A percentile compares a stretch with the other conserved stretches of the same genome.
Conservation (phyloP, 495 filamentous ascomycete genomes). For the Penicillium psychrofluorescens region DNA sequence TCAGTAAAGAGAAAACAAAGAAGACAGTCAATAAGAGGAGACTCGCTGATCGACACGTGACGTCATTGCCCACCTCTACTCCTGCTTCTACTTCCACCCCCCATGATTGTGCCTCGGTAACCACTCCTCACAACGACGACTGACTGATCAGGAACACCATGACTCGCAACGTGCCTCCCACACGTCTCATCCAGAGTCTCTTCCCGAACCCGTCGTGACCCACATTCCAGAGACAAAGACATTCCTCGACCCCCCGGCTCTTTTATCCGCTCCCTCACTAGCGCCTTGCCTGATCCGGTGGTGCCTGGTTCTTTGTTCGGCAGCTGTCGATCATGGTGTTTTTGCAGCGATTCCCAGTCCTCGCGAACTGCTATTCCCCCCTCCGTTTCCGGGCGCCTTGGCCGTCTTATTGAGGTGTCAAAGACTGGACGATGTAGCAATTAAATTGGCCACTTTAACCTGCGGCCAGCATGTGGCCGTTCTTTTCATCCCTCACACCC, state of each 20-base stretch:
- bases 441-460: conserved; percentile 8
- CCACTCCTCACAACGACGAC: too few relatives aligned
- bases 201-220: neutral
- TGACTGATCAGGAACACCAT: too few relatives aligned
- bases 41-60: too few relatives aligned
- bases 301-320: neutral
- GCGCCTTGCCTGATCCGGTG: conserved; percentile 1
- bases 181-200: neutral
- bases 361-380: too few relatives aligned
- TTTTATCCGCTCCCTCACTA: conserved; percentile 2
- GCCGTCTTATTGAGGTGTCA: neutral
- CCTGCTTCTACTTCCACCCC: too few relatives aligned
- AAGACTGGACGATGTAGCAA: neutral
- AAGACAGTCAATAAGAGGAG: too few relatives aligned
- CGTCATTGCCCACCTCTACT: too few relatives aligned
- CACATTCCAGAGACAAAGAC: conserved; percentile 9
- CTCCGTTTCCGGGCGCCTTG: too few relatives aligned
- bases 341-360: conserved; percentile 1
- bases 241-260: conserved; percentile 5
- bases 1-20: too few relatives aligned
- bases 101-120: too few relatives aligned
- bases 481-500: neutral
- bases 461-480: neutral
- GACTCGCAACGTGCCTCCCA: too few relatives aligned
- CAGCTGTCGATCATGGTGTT: conserved; percentile 3